These are phyloP conservation scores for Brassica rapa DNA, from an alignment of 345 rosid species.

Conservation along the genomic window DNA sequence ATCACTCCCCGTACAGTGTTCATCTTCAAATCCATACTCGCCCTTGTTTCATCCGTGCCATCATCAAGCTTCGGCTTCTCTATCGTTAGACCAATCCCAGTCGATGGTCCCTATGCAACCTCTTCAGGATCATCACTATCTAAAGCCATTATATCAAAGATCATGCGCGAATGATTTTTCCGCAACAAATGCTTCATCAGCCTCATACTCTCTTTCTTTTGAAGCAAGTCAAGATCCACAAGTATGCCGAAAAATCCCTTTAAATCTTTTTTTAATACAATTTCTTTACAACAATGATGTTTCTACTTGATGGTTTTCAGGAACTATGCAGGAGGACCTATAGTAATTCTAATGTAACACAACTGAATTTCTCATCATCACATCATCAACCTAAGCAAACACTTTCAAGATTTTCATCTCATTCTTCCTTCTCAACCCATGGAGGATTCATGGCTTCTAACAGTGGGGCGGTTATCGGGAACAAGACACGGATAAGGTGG, in stretches of 20 bases:
- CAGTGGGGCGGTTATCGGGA: slow-evolving; percentile 12
- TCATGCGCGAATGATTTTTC: slow-evolving; percentile 12
- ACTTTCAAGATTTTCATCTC: slow-evolving; percentile 26
- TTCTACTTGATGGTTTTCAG: slow-evolving; percentile 31
- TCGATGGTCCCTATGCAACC: slow-evolving; percentile 24
- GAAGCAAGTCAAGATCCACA: slow-evolving; percentile 51
- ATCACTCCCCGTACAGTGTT: slow-evolving; percentile 34
- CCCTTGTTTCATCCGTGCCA: slow-evolving; percentile 27
- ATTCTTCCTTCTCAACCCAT: slow-evolving; percentile 20
- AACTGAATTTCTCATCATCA: slow-evolving; percentile 36
- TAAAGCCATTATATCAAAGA: slow-evolving; percentile 33
- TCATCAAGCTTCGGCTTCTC: slow-evolving; percentile 23
- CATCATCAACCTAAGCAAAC: slow-evolving; percentile 26
- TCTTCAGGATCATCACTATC: slow-evolving; percentile 14
- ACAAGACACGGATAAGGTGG: slow-evolving; percentile 82
- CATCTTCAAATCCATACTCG: slow-evolving; percentile 37
- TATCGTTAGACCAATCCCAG: slow-evolving; percentile 16
- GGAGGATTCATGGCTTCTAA: slow-evolving; percentile 27
- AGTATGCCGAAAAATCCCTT: slow-evolving; percentile 35
- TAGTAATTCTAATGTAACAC: slow-evolving; percentile 37
- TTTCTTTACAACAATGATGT: not conserved
- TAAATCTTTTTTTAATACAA: not conserved
- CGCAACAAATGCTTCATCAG: slow-evolving; percentile 17
- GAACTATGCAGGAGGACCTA: slow-evolving; percentile 30
- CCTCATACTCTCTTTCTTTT: slow-evolving; percentile 44